Conservation (phyloP, 2,329 filamentous ascomycete species). For the Tolypocladium ophioglossoides region DNA sequence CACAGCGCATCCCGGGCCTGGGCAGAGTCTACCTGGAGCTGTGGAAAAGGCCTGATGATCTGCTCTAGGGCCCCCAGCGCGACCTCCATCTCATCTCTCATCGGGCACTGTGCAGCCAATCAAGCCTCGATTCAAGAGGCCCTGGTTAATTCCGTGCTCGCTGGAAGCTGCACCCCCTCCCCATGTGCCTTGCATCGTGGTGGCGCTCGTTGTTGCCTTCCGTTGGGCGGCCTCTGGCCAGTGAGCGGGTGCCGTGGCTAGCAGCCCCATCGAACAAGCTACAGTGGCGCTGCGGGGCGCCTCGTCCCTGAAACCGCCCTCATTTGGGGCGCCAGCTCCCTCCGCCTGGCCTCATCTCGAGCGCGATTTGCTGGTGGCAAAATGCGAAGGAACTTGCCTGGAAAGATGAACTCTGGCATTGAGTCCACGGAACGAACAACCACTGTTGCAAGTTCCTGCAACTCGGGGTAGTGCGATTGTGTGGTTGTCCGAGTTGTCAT, state of each 20-base stretch:
- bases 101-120: not conserved
- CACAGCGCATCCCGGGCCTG: not conserved
- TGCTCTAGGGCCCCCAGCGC: not conserved
- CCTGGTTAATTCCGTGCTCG: not conserved
- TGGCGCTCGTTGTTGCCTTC: not conserved
- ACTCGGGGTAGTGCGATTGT: too few species aligned
- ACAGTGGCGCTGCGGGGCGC: slow-evolving; percentile 1
- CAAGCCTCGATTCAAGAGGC: not conserved
- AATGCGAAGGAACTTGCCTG: not conserved
- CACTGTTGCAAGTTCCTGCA: too few species aligned
- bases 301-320: slow-evolving; percentile 5
- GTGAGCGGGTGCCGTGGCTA: not conserved
- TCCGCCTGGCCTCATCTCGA: not conserved
- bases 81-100: not conserved
- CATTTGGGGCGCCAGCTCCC: not conserved
- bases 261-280: slow-evolving; percentile 3
- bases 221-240: not conserved
- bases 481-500: too few species aligned
- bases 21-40: not conserved
- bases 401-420: not conserved
- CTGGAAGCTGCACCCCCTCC: not conserved
- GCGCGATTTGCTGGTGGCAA: not conserved
- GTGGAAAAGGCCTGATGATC: not conserved
- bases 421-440: too few species aligned
- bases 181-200: not conserved